A percentile compares a stretch with the other conserved stretches of the same genome.
These are phyloP conservation scores for Acanthamoeba quina DNA, from an alignment of 208 protist genomes.

Conservation along the genomic window DNA sequence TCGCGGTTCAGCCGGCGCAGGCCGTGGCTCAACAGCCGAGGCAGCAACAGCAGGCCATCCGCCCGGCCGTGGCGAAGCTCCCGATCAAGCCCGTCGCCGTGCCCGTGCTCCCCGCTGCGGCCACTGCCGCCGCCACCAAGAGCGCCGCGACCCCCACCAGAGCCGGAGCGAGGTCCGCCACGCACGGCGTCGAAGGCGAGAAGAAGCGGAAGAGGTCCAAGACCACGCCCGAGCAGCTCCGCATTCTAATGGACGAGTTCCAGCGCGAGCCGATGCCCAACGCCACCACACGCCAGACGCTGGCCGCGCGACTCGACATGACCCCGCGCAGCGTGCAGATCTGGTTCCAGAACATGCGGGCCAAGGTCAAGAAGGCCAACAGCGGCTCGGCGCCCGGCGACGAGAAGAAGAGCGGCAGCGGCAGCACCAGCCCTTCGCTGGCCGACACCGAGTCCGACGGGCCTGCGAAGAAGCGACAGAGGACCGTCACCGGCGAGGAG, in stretches of 20 bases:
- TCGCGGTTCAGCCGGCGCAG: not conserved
- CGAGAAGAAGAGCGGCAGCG: not conserved
- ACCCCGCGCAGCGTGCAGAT: conserved; percentile 46
- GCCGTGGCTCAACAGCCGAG: not conserved
- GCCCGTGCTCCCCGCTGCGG: not conserved
- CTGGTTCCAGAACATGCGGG: conserved; percentile 66
- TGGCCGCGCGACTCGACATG: conserved; percentile 31
- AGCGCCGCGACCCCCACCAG: not conserved
- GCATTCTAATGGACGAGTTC: conserved; percentile 59
- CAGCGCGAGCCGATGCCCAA: conserved; percentile 56
- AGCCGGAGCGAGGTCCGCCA: not conserved
- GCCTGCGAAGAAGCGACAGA: conserved; percentile 15
- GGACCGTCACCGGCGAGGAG: conserved; percentile 12
- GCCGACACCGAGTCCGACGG: conserved; percentile 29
- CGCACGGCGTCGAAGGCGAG: conserved; percentile 6
- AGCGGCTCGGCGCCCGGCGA: conserved; percentile 27
- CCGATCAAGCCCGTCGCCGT: not conserved
- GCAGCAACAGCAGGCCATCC: conserved; percentile 32
- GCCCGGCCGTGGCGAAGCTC: not conserved
- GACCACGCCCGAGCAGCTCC: conserved; percentile 38
- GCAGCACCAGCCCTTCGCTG: not conserved
- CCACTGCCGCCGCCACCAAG: not conserved
- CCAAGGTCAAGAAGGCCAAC: conserved; percentile 60
- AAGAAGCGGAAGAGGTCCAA: conserved; percentile 59
- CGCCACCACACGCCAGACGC: conserved; percentile 39